Evolutionary conservation across 495 filamentous ascomycete species (phyloP), one percentile per base, ranked within the genome.

Genomic region (Penicillium simplicissimum): DNA sequence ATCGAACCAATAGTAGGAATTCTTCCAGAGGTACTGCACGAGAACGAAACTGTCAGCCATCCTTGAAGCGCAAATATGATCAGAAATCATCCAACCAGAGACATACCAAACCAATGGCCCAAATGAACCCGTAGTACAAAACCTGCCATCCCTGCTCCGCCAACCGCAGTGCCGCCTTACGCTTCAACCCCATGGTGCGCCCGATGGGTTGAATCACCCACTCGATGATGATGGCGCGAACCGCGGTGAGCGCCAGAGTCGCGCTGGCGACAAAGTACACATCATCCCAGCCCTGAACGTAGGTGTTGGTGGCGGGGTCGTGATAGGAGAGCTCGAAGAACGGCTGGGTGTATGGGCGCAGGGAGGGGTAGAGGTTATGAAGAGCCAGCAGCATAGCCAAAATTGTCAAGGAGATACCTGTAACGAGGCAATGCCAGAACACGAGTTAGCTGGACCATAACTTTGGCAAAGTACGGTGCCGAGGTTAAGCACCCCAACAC

Each of bases 91-190:
- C 23, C 11, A 51, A n/a, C 23, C 40, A 42, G 48, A 57, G 40
- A 83, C 91, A 55, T 84, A 97, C 91, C 85, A 94, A 82, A 63
- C 95, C 95, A 57, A 94, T 75, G 4, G 85, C 75, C 88, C 92
- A 98, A 71, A 92, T 92, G 55, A 87, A 76, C 28, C 71, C 71
- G 71, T 91, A 90, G 77, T 97, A 98, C 36, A 93, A 66, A 28
- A 91, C 71, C 69, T 96, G 80, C 91, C 93, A 98, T 53, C 87
- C 92, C 77, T 98, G 95, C 74, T 98, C 95, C 52, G 92, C 90
- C 74, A 98, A 91, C 42, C 96, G 84, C 23, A 90, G 81, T 23
- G 87, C 74, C 8, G 84, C 88, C 75, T 96, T 97, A 64, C 79
- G 81, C 60, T 83, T 81, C 62, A 98, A 78, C 14, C 93, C 93